Evolutionary conservation across 768 basidiomycete species (phyloP), one percentile per base, ranked within the genome.

Genomic region (Mycena polygramma): DNA sequence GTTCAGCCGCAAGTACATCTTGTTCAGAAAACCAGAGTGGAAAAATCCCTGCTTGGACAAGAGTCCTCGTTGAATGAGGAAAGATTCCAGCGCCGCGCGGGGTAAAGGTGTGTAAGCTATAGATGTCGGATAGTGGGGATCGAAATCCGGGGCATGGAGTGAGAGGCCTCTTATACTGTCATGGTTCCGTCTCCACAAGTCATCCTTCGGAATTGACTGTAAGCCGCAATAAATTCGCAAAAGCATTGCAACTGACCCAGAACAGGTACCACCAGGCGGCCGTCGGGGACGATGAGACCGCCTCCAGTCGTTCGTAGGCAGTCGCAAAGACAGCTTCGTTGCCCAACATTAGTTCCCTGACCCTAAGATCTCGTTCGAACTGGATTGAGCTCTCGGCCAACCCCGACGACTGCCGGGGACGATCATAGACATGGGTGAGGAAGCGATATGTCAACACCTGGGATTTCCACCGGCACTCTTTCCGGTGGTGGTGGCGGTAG

Each of bases 221-320:
- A 37, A 70, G 70, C 37, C 61, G 63, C 46, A 53, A 10, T 15
- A 36, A 51, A 22, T 26, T 53, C 14, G 41, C 43, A 36, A 30
- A 59, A 10, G 19, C 7, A n/a, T 30, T 41, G 46, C 19, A 14
- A 76, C 87, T 73, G 58, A 93, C 92, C 91, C 91, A 94, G 72
- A 92, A 89, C 15, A 94, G 83, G 73, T 91, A 94, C 94, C 94
- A 95, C 90, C 92, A 94, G 4, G 88, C 87, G 5, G 86, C 80
- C 1, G 88, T 77, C 71, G 85, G 82, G 2, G 86, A 85, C 11
- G 74, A 72, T 1, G 88, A 82, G 39, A 92, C 89, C 22, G 81
- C 82, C 13, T 78, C 70, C 64, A 90, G 82, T 45, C 93, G 84
- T 39, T 87, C 83, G 76, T 90, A 88, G 0, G 89, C 83, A 24